Percentiles rank a stretch among this genome's conserved stretches.
Evolutionary conservation across 352 stramenopile genomes (phyloP).

Genomic region (Blastocystis sp.): DNA sequence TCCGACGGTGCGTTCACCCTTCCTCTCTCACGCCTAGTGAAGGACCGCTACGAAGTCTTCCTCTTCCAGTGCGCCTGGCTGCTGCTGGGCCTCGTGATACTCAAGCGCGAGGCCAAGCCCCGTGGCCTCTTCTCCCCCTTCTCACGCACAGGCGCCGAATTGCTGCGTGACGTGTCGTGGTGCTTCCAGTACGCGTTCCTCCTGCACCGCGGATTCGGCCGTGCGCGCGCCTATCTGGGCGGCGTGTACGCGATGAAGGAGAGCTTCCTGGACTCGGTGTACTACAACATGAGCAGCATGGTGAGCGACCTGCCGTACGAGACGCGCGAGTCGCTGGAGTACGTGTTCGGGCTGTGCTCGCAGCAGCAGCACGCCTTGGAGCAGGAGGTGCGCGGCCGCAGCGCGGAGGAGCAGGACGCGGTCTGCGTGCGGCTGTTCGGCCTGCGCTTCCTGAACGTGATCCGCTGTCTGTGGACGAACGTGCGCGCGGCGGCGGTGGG

Average conservation of each 20-base stretch:
- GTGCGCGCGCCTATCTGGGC: neutral
- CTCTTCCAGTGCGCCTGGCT: conserved; percentile 38
- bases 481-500: neutral
- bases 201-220: conserved; percentile 39
- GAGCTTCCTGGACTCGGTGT: conserved; percentile 35
- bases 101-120: neutral
- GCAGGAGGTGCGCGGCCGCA: neutral
- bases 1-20: neutral
- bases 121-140: neutral
- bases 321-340: neutral
- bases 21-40: neutral
- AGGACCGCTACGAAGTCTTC: conserved; percentile 13
- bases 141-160: neutral
- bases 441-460: conserved; percentile 16
- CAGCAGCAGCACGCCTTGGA: neutral
- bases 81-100: neutral
- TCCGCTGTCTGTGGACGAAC: conserved; percentile 42
- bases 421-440: neutral
- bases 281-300: conserved; percentile 21
- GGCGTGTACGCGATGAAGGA: neutral
- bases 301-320: conserved; percentile 5
- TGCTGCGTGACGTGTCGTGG: neutral
- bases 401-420: neutral
- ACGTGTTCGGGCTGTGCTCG: neutral
- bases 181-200: neutral